Conservation (phyloP, 768 basidiomycete species). For the Termitomyces sp. region DNA sequence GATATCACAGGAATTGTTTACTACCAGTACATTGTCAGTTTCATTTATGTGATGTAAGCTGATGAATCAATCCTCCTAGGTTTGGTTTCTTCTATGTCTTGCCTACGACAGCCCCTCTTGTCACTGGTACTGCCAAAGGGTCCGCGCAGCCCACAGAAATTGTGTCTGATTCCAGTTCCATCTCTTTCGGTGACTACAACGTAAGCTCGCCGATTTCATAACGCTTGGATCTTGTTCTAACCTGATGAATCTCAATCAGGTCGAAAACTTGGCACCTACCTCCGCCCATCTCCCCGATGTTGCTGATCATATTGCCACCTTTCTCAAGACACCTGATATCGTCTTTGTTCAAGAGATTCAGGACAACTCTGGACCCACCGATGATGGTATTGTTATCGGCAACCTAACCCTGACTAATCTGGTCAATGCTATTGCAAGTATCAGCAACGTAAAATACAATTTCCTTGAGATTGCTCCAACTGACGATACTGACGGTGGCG, state of each 20-base stretch:
- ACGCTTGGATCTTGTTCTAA: background rate
- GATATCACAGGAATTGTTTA: constrained; percentile 55
- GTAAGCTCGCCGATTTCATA: constrained; percentile 23
- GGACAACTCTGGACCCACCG: constrained; percentile 48
- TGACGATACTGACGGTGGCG: constrained; percentile 54
- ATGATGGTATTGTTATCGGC: constrained; percentile 53
- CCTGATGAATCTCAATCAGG: constrained; percentile 23
- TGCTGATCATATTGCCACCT: constrained; percentile 48
- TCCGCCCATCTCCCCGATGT: constrained; percentile 45
- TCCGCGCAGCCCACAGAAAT: constrained; percentile 37
- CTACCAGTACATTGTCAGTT: constrained; percentile 39
- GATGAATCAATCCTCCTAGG: constrained; percentile 13
- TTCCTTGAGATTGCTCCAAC: constrained; percentile 50
- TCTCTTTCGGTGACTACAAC: constrained; percentile 63
- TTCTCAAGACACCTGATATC: constrained; percentile 51
- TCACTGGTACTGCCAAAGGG: constrained; percentile 36
- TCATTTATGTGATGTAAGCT: background rate
- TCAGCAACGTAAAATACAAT: constrained; percentile 42
- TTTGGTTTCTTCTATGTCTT: constrained; percentile 56
- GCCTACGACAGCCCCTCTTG: constrained; percentile 49
- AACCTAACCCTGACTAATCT: constrained; percentile 50
- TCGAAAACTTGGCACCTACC: constrained; percentile 54
- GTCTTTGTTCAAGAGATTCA: constrained; percentile 66
- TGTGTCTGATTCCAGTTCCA: constrained; percentile 25
- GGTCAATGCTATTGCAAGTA: constrained; percentile 41